These are phyloP conservation scores for Morella rubra DNA, from an alignment of 306 rosid species.

Conservation along the genomic window DNA sequence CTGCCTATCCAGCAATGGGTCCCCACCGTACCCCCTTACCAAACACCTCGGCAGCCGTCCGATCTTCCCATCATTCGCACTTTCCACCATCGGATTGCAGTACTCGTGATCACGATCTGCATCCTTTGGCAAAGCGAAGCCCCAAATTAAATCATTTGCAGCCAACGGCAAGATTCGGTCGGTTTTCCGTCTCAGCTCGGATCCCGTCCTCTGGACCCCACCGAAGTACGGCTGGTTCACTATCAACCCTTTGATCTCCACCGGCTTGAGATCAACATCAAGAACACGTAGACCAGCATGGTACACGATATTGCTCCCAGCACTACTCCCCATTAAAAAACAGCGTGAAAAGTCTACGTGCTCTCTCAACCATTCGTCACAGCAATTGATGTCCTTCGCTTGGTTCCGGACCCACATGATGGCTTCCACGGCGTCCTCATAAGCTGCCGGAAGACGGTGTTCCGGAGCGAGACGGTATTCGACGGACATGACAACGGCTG, in stretches of 20 bases:
- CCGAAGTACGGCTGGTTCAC: constrained; percentile 51
- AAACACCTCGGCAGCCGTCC: constrained; percentile 50
- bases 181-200: constrained; percentile 40
- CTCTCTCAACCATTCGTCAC: constrained; percentile 58
- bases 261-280: constrained; percentile 39
- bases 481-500: constrained; percentile 49
- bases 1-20: constrained; percentile 68
- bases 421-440: constrained; percentile 64
- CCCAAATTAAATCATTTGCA: constrained; percentile 66
- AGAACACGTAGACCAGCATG: constrained; percentile 51
- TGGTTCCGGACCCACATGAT: constrained; percentile 45
- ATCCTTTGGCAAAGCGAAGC: constrained; percentile 48
- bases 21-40: constrained; percentile 56
- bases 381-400: constrained; percentile 20
- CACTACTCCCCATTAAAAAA: constrained; percentile 61
- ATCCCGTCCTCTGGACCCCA: constrained; percentile 49
- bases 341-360: constrained; percentile 47
- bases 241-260: constrained; percentile 50
- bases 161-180: constrained; percentile 52
- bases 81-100: constrained; percentile 45
- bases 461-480: constrained; percentile 84
- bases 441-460: constrained; percentile 86
- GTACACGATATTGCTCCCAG: constrained; percentile 66
- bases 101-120: constrained; percentile 65
- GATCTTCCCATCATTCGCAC: constrained; percentile 35